Conservation (phyloP, 495 filamentous ascomycete genomes). For the Lentithecium fluviatile region DNA sequence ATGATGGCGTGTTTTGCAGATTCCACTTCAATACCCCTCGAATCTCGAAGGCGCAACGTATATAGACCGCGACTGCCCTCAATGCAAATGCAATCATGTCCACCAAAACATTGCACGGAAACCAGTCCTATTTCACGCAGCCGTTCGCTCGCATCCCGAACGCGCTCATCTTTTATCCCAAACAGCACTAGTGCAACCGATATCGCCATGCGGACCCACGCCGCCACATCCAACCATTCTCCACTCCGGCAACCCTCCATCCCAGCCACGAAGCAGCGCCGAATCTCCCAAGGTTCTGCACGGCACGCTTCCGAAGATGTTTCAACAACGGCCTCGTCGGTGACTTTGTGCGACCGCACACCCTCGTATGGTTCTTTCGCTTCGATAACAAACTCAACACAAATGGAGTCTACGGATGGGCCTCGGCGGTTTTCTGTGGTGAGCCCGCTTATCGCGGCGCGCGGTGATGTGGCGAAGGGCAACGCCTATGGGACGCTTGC, state of each 20-base stretch:
- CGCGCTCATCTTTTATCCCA: not conserved
- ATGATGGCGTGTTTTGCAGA: too few species aligned
- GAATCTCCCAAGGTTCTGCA: too few species aligned
- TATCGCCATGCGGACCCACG: slow-evolving; percentile 1
- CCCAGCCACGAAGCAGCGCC: too few species aligned
- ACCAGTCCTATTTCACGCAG: too few species aligned
- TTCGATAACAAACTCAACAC: not conserved
- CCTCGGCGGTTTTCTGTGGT: slow-evolving; percentile 17
- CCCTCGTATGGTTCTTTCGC: slow-evolving; percentile 2
- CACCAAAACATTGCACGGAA: too few species aligned
- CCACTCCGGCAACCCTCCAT: not conserved
- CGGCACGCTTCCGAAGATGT: not conserved
- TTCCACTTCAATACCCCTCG: too few species aligned
- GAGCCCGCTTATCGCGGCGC: slow-evolving; percentile 2
- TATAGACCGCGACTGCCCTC: too few species aligned
- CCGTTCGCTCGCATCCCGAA: not conserved
- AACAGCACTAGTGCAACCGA: slow-evolving; percentile 2
- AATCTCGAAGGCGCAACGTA: too few species aligned
- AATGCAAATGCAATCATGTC: too few species aligned
- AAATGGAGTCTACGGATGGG: slow-evolving; percentile 12
- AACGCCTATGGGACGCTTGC: slow-evolving; percentile 20
- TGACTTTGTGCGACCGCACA: not conserved
- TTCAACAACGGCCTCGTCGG: not conserved
- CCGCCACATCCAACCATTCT: not conserved
- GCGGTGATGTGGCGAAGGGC: not conserved